Conservation (phyloP, 2,329 filamentous ascomycete genomes). For the Calonectria honghensis region DNA sequence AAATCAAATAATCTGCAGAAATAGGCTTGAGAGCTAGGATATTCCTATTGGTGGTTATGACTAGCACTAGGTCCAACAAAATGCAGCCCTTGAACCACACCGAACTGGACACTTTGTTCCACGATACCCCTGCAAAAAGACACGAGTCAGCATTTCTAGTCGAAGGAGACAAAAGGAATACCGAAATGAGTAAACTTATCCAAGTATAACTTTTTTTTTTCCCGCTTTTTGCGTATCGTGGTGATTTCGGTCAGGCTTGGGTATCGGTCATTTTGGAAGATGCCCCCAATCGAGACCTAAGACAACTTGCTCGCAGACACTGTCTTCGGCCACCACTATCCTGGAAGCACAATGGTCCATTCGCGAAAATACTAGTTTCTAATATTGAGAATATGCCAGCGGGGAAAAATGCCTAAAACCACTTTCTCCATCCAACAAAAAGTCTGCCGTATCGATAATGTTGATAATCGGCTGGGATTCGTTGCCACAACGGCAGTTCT, state of each 20-base stretch:
- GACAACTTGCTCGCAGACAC: background rate
- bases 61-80: background rate
- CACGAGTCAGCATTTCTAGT: background rate
- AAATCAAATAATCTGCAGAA: background rate
- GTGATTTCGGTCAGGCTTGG: background rate
- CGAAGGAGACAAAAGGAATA: background rate
- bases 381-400: background rate
- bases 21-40: background rate
- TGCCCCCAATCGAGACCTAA: background rate
- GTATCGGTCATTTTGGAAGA: background rate
- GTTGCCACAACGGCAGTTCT: background rate
- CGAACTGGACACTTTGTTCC: background rate
- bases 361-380: background rate
- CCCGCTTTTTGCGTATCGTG: background rate
- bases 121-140: background rate
- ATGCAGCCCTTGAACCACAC: background rate
- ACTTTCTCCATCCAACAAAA: background rate
- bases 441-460: too few species aligned
- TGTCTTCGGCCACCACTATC: background rate
- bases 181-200: background rate
- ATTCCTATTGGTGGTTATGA: background rate
- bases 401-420: background rate
- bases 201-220: background rate
- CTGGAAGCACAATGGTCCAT: background rate
- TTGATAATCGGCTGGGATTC: too few species aligned